These are phyloP conservation scores for Aurantiochytrium sp. DNA, from an alignment of 108 stramenopile species.

Conservation along the genomic window DNA sequence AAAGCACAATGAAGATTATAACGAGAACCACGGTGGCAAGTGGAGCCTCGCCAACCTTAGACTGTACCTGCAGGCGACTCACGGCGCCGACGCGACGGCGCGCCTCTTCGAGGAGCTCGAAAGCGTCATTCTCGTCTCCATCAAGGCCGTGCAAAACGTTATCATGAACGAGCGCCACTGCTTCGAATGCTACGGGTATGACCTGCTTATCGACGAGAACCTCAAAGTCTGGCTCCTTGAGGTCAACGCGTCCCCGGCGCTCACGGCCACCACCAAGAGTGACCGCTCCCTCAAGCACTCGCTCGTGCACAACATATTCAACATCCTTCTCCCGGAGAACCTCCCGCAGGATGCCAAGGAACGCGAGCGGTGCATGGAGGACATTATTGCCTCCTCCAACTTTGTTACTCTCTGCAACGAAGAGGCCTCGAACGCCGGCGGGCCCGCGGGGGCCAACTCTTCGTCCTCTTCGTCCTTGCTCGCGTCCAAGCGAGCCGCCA, in stretches of 20 bases:
- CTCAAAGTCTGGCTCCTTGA: constrained; percentile 80
- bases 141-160: constrained; percentile 61
- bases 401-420: not conserved
- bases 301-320: constrained; percentile 38
- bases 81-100: constrained; percentile 46
- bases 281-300: constrained; percentile 53
- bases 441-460: not conserved
- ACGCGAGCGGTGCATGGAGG: not conserved
- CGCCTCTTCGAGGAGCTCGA: constrained; percentile 61
- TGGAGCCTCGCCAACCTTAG: constrained; percentile 57
- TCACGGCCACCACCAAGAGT: constrained; percentile 53
- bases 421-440: not conserved
- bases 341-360: constrained; percentile 6
- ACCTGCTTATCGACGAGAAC: constrained; percentile 68
- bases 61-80: constrained; percentile 50
- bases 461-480: too few species aligned
- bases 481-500: too few species aligned
- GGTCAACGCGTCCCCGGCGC: constrained; percentile 74
- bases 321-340: constrained; percentile 28
- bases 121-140: constrained; percentile 56
- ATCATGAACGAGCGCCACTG: constrained; percentile 71
- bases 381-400: not conserved
- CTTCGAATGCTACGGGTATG: constrained; percentile 81
- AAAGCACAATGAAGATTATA: constrained; percentile 67
- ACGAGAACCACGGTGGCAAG: constrained; percentile 61